Percentiles rank a stretch among this genome's conserved stretches.
Evolutionary conservation across 495 filamentous ascomycete genomes (phyloP).

Genomic region (Neurospora discreta): DNA sequence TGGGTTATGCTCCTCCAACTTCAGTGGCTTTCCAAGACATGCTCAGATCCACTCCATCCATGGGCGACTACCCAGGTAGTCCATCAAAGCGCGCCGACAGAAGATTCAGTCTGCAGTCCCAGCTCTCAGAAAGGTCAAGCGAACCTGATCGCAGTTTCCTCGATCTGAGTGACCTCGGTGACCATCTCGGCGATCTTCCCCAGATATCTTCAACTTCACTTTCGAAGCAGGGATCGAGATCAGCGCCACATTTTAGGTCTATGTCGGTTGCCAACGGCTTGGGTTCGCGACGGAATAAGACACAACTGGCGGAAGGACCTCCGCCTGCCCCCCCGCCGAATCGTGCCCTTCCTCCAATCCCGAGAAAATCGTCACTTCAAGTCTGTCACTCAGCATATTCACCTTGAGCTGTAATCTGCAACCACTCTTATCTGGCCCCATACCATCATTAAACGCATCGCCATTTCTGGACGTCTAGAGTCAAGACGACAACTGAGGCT

Average conservation of each 20-base stretch:
- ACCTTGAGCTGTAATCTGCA: background rate
- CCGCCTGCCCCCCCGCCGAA: constrained; percentile 53
- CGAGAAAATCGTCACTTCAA: constrained; percentile 12
- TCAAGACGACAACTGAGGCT: background rate
- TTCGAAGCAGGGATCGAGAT: constrained; percentile 13
- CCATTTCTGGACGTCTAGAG: background rate
- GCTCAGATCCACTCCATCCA: constrained; percentile 12
- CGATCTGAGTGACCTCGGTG: constrained; percentile 1
- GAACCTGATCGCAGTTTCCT: background rate
- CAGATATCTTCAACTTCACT: constrained; percentile 15
- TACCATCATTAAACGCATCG: background rate
- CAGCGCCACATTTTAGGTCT: constrained; percentile 19
- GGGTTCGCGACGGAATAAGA: constrained; percentile 43
- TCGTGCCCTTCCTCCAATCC: constrained; percentile 52
- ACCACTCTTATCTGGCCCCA: background rate
- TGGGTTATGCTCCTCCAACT: background rate
- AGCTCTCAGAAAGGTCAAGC: constrained; percentile 4
- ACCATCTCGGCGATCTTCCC: constrained; percentile 2
- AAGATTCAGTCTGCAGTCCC: constrained; percentile 14
- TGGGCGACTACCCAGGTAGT: constrained; percentile 11
- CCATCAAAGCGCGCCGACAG: background rate
- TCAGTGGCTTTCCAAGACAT: constrained; percentile 3
- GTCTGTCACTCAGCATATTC: background rate
- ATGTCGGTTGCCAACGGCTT: constrained; percentile 21
- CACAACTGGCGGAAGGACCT: constrained; percentile 45